These are phyloP conservation scores for Termitomyces bulborhizus DNA, from an alignment of 768 basidiomycete species.

Conservation along the genomic window DNA sequence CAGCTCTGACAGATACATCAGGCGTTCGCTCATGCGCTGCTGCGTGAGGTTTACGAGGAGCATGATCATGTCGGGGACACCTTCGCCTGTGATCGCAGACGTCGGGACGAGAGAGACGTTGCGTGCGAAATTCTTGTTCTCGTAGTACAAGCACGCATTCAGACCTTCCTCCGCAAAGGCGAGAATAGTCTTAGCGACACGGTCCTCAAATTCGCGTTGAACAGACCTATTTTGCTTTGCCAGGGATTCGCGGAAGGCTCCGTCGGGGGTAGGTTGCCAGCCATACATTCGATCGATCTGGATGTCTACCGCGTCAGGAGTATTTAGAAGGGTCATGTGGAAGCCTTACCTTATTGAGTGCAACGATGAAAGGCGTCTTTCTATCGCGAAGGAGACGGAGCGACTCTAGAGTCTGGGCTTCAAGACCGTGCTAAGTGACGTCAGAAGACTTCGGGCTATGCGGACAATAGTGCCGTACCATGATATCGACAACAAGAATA, in stretches of 20 bases:
- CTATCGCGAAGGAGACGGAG: constrained; percentile 84
- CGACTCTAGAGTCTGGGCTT: constrained; percentile 97
- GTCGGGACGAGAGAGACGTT: constrained; percentile 97
- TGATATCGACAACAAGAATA: constrained; percentile 97
- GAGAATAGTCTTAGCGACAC: constrained; percentile 75
- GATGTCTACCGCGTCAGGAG: not conserved
- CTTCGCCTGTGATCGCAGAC: constrained; percentile 97
- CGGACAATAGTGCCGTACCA: constrained; percentile 40
- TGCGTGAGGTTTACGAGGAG: constrained; percentile 95
- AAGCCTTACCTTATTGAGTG: constrained; percentile 79
- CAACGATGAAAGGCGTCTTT: constrained; percentile 98
- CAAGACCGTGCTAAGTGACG: constrained; percentile 76
- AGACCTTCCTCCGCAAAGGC: constrained; percentile 98
- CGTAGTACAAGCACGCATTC: constrained; percentile 93
- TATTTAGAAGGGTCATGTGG: not conserved
- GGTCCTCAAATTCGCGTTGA: constrained; percentile 89
- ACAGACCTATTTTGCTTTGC: constrained; percentile 74
- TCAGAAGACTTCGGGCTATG: constrained; percentile 2
- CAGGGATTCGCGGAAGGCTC: constrained; percentile 87
- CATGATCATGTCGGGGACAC: constrained; percentile 99
- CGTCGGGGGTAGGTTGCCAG: constrained; percentile 89
- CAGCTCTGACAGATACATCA: constrained; percentile 97
- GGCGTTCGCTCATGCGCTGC: constrained; percentile 92
- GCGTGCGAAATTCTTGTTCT: constrained; percentile 91
- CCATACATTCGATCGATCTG: constrained; percentile 98